Conservation (phyloP, 768 basidiomycete species). For the Mycena epipterygia region DNA sequence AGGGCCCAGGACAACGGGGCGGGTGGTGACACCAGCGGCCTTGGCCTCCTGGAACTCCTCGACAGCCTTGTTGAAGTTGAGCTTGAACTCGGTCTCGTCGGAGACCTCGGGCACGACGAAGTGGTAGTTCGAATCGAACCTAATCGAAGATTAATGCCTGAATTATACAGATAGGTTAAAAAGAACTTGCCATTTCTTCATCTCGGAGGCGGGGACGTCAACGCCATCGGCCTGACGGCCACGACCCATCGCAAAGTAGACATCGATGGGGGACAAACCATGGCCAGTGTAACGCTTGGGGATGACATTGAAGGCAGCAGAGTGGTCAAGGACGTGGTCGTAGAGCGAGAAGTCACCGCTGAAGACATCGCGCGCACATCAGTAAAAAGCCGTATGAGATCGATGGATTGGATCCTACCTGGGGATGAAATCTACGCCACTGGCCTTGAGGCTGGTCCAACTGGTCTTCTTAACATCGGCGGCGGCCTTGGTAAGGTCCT, state of each 20-base stretch:
- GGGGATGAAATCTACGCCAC: constrained; percentile 91
- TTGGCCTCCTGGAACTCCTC: constrained; percentile 96
- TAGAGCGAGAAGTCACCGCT: constrained; percentile 99
- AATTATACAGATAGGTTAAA: constrained; percentile 4
- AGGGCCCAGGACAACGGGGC: constrained; percentile 96
- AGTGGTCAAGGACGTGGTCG: constrained; percentile 98
- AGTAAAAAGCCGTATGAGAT: constrained; percentile 34
- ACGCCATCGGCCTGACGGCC: constrained; percentile 95
- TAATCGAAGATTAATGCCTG: constrained; percentile 46
- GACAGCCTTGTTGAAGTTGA: constrained; percentile 95
- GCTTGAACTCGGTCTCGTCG: constrained; percentile 91
- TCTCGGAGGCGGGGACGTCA: constrained; percentile 97
- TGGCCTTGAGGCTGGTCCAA: constrained; percentile 89
- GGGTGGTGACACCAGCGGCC: constrained; percentile 88
- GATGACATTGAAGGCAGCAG: constrained; percentile 95
- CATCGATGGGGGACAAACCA: constrained; percentile 89
- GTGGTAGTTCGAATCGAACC: constrained; percentile 99
- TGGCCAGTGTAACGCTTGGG: constrained; percentile 93
- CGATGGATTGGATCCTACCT: constrained; percentile 66
- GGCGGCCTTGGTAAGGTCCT: constrained; percentile 89
- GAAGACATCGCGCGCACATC: constrained; percentile 36
- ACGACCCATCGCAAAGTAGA: constrained; percentile 99
- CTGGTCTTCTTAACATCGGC: constrained; percentile 89
- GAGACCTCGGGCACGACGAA: constrained; percentile 98
- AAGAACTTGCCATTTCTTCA: constrained; percentile 95